Evolutionary conservation across 2,329 filamentous ascomycete genomes (phyloP), one percentile per base, ranked within the genome.

Genomic region (Whalleya microplaca): DNA sequence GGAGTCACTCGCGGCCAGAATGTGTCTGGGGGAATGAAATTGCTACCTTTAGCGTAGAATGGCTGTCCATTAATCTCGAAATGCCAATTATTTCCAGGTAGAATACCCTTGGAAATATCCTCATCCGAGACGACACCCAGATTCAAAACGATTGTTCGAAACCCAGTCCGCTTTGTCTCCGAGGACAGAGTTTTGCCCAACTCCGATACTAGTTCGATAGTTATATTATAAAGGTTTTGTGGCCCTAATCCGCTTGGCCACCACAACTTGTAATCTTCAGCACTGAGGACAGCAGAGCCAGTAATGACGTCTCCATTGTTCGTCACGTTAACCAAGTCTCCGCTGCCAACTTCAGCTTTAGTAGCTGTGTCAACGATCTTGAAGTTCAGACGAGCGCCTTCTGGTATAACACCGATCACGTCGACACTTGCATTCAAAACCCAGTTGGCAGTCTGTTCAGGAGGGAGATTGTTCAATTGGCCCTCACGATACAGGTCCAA

Each of bases 11-110:
- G 75, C 1, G 84, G 79, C 83, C 84, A 87, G 67, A 88, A 87
- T 2, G 79, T 78, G 66, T 87, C 84, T 0, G 83, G 83, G 0
- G 84, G 84, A 48, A 87, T 84, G 60, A 87, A 81, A 61, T 87
- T 87, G 18, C 81, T 84, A 3, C 84, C 85, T 65, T 87, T 87
- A 2, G 83, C 84, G 62, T 86, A 88, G 62, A 88, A 85, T 12
- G 84, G 80, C 47, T 83, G 78, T 0, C 85, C 84, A 56, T 88
- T 88, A 56, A 88, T 77, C 66, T 88, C 84, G 60, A 88, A 88
- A 65, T 88, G 83, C 62, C 62, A 66, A 41, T 66, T 53, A 19
- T 58, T 59, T 2, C 84, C 84, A 84, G 67, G 77, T n/a, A 80
- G 77, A 57, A 86, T 80, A 1, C 85, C 83, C 55, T 76, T 73